phyloP scores from a whole-genome alignment of 257 asterid species.

The Solanum sejunctum region DNA sequence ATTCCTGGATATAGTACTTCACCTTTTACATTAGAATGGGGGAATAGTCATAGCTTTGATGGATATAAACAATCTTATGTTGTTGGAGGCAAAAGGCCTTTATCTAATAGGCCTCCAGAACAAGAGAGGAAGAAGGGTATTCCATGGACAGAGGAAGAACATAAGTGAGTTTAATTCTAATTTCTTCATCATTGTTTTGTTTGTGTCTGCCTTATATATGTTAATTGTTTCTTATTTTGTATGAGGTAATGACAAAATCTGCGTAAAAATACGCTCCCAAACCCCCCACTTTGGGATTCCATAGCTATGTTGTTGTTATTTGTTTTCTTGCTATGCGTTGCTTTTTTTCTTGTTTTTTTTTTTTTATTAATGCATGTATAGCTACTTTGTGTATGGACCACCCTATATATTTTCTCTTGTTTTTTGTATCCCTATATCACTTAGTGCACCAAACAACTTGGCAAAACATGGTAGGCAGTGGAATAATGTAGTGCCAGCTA shows the following conservation, averaged over 20 bases:
- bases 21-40: slow-evolving; percentile 83
- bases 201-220: not conserved
- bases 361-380: not conserved
- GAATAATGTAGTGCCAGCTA: not conserved
- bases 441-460: not conserved
- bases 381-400: not conserved
- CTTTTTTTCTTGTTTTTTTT: not conserved
- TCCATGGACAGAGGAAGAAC: slow-evolving; percentile 98
- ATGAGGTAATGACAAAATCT: too few species aligned
- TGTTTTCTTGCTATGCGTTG: not conserved
- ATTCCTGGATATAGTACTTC: slow-evolving; percentile 55
- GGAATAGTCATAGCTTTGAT: slow-evolving; percentile 33
- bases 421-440: not conserved
- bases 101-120: slow-evolving; percentile 44
- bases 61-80: slow-evolving; percentile 33
- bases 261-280: too few species aligned
- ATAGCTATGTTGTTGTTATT: too few species aligned
- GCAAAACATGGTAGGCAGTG: not conserved
- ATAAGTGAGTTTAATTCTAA: slow-evolving; percentile 41
- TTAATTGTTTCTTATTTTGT: too few species aligned
- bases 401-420: not conserved
- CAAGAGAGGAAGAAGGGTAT: slow-evolving; percentile 91
- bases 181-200: not conserved
- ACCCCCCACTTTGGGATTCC: too few species aligned
- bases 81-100: slow-evolving; percentile 32